Percentiles rank a stretch among this genome's conserved stretches.
Conservation (phyloP, 2,329 filamentous ascomycete species). For the Hawksworthiomyces lignivorus region DNA sequence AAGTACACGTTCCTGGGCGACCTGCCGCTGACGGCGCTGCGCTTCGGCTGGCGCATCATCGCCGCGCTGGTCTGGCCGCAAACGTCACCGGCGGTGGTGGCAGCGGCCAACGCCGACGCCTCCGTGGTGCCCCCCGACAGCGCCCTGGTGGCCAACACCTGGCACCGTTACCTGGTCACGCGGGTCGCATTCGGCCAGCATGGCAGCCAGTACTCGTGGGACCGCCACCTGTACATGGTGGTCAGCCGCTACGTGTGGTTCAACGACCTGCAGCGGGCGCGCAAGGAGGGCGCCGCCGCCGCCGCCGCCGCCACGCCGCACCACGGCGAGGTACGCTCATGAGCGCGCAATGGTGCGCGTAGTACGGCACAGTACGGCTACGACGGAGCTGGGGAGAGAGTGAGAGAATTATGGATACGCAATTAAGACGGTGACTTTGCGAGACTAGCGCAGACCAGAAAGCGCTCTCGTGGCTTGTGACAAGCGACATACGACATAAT, state of each 20-base stretch:
- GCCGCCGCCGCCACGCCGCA: too few species aligned
- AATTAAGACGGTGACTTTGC: too few species aligned
- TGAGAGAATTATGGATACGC: too few species aligned
- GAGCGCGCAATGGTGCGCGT: too few species aligned
- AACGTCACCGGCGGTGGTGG: not conserved
- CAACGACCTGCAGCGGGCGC: not conserved
- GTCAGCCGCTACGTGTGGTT: constrained; percentile 7
- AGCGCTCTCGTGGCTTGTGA: too few species aligned
- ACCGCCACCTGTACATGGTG: constrained; percentile 6
- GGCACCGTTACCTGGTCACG: constrained; percentile 5
- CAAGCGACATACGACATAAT: too few species aligned
- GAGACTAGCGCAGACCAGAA: too few species aligned
- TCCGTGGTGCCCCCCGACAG: not conserved
- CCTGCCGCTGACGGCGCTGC: constrained; percentile 5
- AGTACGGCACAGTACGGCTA: too few species aligned
- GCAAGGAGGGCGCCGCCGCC: not conserved
- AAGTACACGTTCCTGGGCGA: constrained; percentile 7
- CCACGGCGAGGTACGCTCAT: too few species aligned
- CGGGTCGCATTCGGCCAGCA: constrained; percentile 4
- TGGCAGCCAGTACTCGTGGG: constrained; percentile 6
- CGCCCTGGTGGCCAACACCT: constrained; percentile 5
- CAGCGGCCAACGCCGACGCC: not conserved
- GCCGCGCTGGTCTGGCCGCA: constrained; percentile 1
- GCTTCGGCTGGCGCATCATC: constrained; percentile 4
- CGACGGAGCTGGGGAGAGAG: too few species aligned